Base-by-base conservation (phyloP, 2,329 filamentous ascomycete species). In the Cryphonectria nitschkei region DNA sequence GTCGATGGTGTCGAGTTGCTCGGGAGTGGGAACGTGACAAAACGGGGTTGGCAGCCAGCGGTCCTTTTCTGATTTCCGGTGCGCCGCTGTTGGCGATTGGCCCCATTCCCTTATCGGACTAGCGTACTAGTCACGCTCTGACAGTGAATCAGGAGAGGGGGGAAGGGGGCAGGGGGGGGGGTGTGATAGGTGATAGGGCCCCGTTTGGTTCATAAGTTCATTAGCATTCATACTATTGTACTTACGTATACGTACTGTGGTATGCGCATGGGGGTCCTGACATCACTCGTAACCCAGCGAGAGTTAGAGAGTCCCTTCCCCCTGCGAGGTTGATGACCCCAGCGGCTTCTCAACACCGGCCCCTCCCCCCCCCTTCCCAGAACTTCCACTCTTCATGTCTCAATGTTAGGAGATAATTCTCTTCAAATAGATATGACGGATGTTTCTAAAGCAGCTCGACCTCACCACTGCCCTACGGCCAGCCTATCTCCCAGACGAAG, bases 391-490 rank as follows among this genome's bases (percentile, higher is more conserved):
- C 46, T 50, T 50, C 22, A 50, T 22, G n/a, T 50, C 46, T 50
- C 46, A 50, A 70, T 58, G 50, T 58, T 71, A 70, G 75, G 76
- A 75, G 22, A 77, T 72, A 72, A 72, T 65, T 73, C 71, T 75
- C 74, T 75, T 75, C 75, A 70, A 73, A 74, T 75, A 76, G 84
- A 83, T 80, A 85, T 88, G 84, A 92, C 93, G 93, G 87, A 98
- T 98, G 95, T 97, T 97, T 89, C 87, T 98, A 87, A 95, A 97
- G 87, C 90, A 92, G 77, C 88, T 98, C 81, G 95, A 99, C 83
- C 89, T 99, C 78, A 99, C 96, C 71, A 97, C 95, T 84, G 96
- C 96, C 79, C 89, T 98, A 79, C 93, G 96, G 86, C 96, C 96
- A 77, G 92, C 92, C 73, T 92, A 98, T 80, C 88, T 97, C 75